Percentiles rank a stretch among this genome's conserved stretches.
Conservation (phyloP, 108 stramenopile genomes). For the Seminavis robusta region DNA sequence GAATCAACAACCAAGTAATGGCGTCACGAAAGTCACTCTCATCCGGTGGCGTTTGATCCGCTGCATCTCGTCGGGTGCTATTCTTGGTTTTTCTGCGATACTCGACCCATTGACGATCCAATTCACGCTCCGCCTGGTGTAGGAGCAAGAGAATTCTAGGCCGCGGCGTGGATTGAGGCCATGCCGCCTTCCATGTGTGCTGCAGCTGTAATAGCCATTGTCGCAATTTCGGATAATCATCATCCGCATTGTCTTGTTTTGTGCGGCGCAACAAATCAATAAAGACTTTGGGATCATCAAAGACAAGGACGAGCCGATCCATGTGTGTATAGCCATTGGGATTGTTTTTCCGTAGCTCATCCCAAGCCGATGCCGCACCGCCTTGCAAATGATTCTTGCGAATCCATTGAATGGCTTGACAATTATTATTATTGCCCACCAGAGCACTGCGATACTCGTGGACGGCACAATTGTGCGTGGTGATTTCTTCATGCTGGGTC, state of each 20-base stretch:
- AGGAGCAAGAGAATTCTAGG: conserved; percentile 38
- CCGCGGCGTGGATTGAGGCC: conserved; percentile 9
- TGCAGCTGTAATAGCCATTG: conserved; percentile 21
- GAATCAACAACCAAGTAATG: conserved; percentile 45
- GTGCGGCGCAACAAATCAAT: conserved; percentile 31
- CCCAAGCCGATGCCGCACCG: conserved; percentile 38
- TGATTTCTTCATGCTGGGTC: conserved; percentile 1
- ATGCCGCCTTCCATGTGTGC: conserved; percentile 28
- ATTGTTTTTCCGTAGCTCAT: conserved; percentile 16
- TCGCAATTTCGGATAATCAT: conserved; percentile 46
- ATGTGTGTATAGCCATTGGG: conserved; percentile 25
- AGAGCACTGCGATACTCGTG: conserved; percentile 6
- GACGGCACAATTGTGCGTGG: background rate
- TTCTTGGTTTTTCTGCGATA: conserved; percentile 1
- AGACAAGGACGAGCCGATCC: conserved; percentile 18
- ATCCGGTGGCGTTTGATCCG: conserved; percentile 18
- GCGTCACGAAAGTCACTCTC: conserved; percentile 47
- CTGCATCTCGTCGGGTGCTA: background rate
- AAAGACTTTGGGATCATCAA: conserved; percentile 39
- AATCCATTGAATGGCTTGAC: conserved; percentile 38
- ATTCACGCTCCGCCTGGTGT: conserved; percentile 18
- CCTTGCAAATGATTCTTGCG: conserved; percentile 48
- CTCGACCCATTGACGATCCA: conserved; percentile 38
- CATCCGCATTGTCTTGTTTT: conserved; percentile 25
- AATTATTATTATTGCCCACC: conserved; percentile 10